Base-by-base conservation (phyloP, 495 filamentous ascomycete species). In the Talaromyces trachyspermus region DNA sequence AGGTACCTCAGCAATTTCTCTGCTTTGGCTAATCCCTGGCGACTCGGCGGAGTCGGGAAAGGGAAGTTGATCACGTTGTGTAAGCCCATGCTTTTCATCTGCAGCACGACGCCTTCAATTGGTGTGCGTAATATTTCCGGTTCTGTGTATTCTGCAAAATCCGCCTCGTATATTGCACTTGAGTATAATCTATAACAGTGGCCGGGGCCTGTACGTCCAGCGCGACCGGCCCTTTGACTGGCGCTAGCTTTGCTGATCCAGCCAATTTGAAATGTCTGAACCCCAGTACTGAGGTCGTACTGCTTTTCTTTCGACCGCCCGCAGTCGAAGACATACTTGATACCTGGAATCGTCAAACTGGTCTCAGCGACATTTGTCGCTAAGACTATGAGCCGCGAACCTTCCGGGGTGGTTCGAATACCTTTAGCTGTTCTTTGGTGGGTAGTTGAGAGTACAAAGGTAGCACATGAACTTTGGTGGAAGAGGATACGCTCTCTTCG, bases 181-280 rank as follows among this genome's bases (percentile, higher is more conserved):
- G 89, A 95, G 59, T 95, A 99, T 2, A 99, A 59, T 43, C 86
- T 76, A 65, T 95, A 99, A 63, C 91, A 95, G 60, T 97, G 94
- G 25, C 94, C 94, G 9, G 92, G 90, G 1, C 90, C 92, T 18
- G 89, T 97, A 75, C 94, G 81, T 32, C 94, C 94, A 30, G 94
- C 91, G 72, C 94, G 87, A 62, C 94, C 94, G 41, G 89, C 83
- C 64, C 94, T 77, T 67, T 99, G 94, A 49, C 79, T 84, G 19
- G 94, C 90, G 61, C 88, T 94, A 14, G 94, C 94, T 68, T 99
- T 97, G 70, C 89, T 95, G 52, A 95, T 92, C 89, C 91, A 99
- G 33, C 83, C 83, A 33, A 97, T 76, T 58, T 95, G 86, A 57
- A 95, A 99, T 54, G 82, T 95, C 62, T 97, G 92, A 0, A 99